phyloP scores from a whole-genome alignment of 352 stramenopile genomes.

The Plasmopara viticola region DNA sequence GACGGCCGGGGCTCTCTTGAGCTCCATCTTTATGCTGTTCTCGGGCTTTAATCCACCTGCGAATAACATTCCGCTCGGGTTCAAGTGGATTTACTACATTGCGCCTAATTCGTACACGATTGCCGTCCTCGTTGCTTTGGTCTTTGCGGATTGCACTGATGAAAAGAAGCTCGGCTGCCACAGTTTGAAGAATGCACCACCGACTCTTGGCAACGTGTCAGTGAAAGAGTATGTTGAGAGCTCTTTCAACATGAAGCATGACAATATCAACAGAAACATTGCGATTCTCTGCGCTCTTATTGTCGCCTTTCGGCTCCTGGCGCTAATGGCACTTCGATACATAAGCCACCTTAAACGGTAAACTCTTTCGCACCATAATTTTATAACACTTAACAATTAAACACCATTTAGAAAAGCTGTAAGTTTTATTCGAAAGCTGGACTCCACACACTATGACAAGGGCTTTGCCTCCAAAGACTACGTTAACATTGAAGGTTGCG shows the following conservation, averaged over 20 bases:
- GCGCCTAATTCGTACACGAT: slow-evolving; percentile 41
- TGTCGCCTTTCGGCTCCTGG: slow-evolving; percentile 33
- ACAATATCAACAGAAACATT: slow-evolving; percentile 34
- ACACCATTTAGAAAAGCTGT: too few species aligned
- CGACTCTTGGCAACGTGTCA: slow-evolving; percentile 22
- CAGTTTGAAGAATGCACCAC: slow-evolving; percentile 13
- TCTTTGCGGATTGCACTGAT: slow-evolving; percentile 33
- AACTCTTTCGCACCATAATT: too few species aligned
- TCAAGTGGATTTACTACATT: slow-evolving; percentile 57
- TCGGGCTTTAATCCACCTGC: slow-evolving; percentile 52
- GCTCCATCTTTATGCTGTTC: slow-evolving; percentile 49
- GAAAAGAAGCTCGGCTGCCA: slow-evolving; percentile 5
- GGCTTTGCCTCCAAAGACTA: too few species aligned
- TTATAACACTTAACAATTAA: too few species aligned
- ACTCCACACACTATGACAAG: too few species aligned
- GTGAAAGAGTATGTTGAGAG: slow-evolving; percentile 50
- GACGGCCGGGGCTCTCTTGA: slow-evolving; percentile 33
- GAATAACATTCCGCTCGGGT: slow-evolving; percentile 36
- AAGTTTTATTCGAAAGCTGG: too few species aligned
- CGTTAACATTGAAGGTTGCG: too few species aligned
- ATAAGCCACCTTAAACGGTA: slow-evolving; percentile 23
- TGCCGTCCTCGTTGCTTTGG: slow-evolving; percentile 28
- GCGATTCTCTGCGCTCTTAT: slow-evolving; percentile 40
- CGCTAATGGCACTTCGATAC: slow-evolving; percentile 32
- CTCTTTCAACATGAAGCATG: slow-evolving; percentile 48